These are phyloP conservation scores for Mortierella sp. DNA, from an alignment of 371 early-diverging fungal genomes.

Conservation along the genomic window DNA sequence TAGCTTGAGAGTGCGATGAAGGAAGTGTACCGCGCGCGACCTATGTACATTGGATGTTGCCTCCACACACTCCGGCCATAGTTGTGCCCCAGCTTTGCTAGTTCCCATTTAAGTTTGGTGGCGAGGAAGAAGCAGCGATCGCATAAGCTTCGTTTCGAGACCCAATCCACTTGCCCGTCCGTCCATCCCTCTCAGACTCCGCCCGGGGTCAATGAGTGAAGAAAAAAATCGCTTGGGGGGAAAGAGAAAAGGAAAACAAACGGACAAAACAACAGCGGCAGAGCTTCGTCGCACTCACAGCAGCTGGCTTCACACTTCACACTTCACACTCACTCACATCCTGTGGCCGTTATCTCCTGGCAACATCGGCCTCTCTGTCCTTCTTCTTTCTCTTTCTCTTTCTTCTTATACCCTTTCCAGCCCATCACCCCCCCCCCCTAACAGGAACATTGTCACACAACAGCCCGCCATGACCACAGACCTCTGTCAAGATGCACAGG, in stretches of 20 bases:
- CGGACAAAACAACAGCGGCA: too few relatives aligned
- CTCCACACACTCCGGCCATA: too few relatives aligned
- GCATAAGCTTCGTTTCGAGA: background rate
- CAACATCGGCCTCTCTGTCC: background rate
- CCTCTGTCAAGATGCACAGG: conserved; percentile 54
- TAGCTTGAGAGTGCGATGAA: too few relatives aligned
- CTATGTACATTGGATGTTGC: too few relatives aligned
- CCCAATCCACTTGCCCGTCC: background rate
- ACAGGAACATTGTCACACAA: background rate
- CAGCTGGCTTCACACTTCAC: background rate
- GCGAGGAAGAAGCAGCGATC: background rate
- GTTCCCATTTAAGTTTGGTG: background rate
- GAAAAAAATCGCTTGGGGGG: background rate
- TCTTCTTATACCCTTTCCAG: background rate
- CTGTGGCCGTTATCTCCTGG: background rate
- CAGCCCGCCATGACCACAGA: conserved; percentile 16
- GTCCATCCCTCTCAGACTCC: background rate
- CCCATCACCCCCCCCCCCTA: background rate
- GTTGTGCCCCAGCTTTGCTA: too few relatives aligned
- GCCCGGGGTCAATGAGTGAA: background rate
- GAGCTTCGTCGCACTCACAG: too few relatives aligned
- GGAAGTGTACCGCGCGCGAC: too few relatives aligned
- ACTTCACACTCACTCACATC: background rate
- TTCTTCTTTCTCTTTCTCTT: background rate
- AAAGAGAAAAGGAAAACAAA: background rate